Conservation (phyloP, 495 filamentous ascomycete species). For the Trichoderma reesei region DNA sequence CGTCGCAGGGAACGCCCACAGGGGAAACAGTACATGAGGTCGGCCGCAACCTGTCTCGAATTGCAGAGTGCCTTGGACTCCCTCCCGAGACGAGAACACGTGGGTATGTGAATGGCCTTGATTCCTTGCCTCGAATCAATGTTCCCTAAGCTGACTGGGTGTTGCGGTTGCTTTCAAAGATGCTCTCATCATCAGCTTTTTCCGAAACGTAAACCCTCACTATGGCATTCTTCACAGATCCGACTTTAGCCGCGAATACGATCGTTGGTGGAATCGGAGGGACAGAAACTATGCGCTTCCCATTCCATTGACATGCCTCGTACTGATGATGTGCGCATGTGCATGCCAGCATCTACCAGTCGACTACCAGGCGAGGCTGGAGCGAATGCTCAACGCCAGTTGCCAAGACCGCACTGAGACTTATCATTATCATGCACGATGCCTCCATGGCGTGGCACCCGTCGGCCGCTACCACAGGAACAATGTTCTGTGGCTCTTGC, state of each 20-base stretch:
- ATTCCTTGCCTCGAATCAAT: not conserved
- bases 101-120: slow-evolving; percentile 16
- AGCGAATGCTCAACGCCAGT: slow-evolving; percentile 35
- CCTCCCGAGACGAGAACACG: slow-evolving; percentile 15
- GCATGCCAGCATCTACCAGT: slow-evolving; percentile 34
- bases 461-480: slow-evolving; percentile 37
- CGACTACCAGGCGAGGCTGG: slow-evolving; percentile 32
- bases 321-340: slow-evolving; percentile 44
- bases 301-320: slow-evolving; percentile 39
- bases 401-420: slow-evolving; percentile 29
- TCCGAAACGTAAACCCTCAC: slow-evolving; percentile 37
- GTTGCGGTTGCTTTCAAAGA: slow-evolving; percentile 22
- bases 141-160: not conserved
- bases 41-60: not conserved
- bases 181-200: slow-evolving; percentile 39
- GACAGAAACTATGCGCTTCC: slow-evolving; percentile 22
- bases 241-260: slow-evolving; percentile 38
- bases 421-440: slow-evolving; percentile 34
- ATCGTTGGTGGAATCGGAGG: slow-evolving; percentile 37
- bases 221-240: slow-evolving; percentile 42
- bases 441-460: slow-evolving; percentile 34
- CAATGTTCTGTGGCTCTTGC: slow-evolving; percentile 43
- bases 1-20: not conserved
- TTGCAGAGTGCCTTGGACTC: slow-evolving; percentile 8
- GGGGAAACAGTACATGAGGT: not conserved